These are phyloP conservation scores for Terfezia claveryi DNA, from an alignment of 495 filamentous ascomycete genomes.

Conservation along the genomic window DNA sequence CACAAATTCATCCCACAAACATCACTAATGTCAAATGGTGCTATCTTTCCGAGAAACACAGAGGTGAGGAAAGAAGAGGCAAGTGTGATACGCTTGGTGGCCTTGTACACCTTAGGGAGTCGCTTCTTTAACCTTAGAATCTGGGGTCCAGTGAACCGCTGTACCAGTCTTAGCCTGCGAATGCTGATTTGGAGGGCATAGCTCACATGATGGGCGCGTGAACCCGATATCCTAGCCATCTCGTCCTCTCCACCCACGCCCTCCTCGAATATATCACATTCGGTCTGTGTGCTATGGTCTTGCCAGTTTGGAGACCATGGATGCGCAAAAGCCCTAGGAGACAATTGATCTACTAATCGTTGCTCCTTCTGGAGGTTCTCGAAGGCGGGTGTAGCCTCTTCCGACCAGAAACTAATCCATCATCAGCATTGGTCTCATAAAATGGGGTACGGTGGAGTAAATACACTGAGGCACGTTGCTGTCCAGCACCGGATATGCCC, in stretches of 20 bases:
- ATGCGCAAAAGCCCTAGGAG: slow-evolving; percentile 42
- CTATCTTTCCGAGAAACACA: slow-evolving; percentile 63
- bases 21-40: slow-evolving; percentile 82
- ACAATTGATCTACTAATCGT: slow-evolving; percentile 46
- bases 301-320: slow-evolving; percentile 92
- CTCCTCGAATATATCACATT: slow-evolving; percentile 74
- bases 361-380: slow-evolving; percentile 34
- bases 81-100: slow-evolving; percentile 67
- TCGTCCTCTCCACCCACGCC: slow-evolving; percentile 39
- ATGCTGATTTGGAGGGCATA: neutral
- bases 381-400: slow-evolving; percentile 44
- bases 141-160: slow-evolving; percentile 97
- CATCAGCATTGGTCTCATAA: neutral
- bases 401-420: slow-evolving; percentile 41
- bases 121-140: slow-evolving; percentile 69
- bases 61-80: slow-evolving; percentile 92
- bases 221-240: slow-evolving; percentile 63
- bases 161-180: slow-evolving; percentile 13
- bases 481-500: slow-evolving; percentile 77
- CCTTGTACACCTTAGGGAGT: slow-evolving; percentile 56
- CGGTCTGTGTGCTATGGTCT: slow-evolving; percentile 73
- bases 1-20: slow-evolving; percentile 94
- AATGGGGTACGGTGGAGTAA: neutral
- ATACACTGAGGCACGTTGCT: slow-evolving; percentile 84
- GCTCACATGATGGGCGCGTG: slow-evolving; percentile 77